Base-by-base conservation (phyloP, 352 stramenopile genomes). In the Globisporangium rhizosaccharum region DNA sequence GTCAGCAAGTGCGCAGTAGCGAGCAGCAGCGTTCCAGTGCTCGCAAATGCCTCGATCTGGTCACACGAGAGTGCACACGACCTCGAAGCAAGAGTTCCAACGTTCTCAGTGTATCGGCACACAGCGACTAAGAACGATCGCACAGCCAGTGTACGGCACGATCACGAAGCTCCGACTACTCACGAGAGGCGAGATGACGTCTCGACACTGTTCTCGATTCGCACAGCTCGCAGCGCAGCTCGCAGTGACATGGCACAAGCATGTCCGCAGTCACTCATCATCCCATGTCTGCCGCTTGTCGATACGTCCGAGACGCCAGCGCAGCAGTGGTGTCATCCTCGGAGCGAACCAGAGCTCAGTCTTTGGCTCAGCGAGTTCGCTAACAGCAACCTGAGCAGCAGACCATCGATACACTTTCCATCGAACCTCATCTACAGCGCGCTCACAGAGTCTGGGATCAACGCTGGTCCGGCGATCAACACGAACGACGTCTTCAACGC, bases 391-490 rank as follows among this genome's bases (percentile, higher is more conserved):
- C 11, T 37, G 6, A 9, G 14, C 20, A 3, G 14, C 30, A n/a
- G 2, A 26, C 26, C 26, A 15, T 41, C 36, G 18, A 30, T 18
- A 25, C 42, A 12, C 26, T 17, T 1, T 52, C 42, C 42, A 39
- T 39, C 6, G 33, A 59, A 45, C 26, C 15, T 59, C 42, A 59
- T 59, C 41, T 36, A 44, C 53, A 52, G 42, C 53, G 26, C 41
- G n/a, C 42, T 59, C 25, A 18, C 44, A 26, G 53, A 59, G 26
- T 59, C 53, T 6, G 11, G 18, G 8, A 59, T 59, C 28, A 59
- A 18, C 11, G 14, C 42, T 1, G 42, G 20, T 3, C 11, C 53
- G 11, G 2, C 25, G 1, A 28, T 45, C 25, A 8, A 36, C 26
- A 25, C 33, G 26, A 20, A n/a, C 15, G 20, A 12, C 42, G 41